A percentile compares a stretch with the other conserved stretches of the same genome.
These are phyloP conservation scores for Emydomyces testavorans DNA, from an alignment of 2,329 filamentous ascomycete genomes.

Conservation along the genomic window DNA sequence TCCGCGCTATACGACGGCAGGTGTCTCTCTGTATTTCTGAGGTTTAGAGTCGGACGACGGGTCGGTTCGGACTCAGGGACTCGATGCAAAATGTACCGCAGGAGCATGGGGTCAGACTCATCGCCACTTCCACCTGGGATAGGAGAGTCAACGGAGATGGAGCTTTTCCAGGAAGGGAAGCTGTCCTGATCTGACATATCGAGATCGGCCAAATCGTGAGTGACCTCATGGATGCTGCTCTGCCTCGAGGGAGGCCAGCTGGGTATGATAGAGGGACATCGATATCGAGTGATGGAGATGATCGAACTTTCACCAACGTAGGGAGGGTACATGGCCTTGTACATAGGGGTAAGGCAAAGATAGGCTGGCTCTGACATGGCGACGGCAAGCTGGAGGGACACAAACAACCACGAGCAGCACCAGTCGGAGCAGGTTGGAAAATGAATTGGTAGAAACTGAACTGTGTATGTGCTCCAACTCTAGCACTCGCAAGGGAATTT, in stretches of 20 bases:
- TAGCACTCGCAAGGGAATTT: too few relatives aligned
- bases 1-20: background rate
- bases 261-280: background rate
- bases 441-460: background rate
- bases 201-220: background rate
- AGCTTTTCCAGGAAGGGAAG: background rate
- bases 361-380: constrained; percentile 7
- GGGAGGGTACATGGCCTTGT: background rate
- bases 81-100: constrained; percentile 1
- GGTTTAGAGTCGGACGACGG: background rate
- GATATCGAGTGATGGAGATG: background rate
- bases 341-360: constrained; percentile 8
- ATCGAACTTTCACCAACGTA: background rate
- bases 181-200: background rate
- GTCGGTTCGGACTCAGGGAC: background rate
- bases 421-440: background rate
- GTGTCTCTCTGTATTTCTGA: background rate
- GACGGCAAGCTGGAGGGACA: background rate
- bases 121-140: background rate
- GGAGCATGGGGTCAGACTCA: background rate
- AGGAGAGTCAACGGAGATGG: constrained; percentile 1
- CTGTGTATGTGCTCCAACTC: background rate
- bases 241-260: constrained; percentile 2
- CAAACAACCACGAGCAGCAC: too few relatives aligned
- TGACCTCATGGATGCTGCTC: background rate